Percentiles rank a stretch among this genome's conserved stretches.
Conservation (phyloP, 148 eudicot species). For the Heliamphora exappendiculata region DNA sequence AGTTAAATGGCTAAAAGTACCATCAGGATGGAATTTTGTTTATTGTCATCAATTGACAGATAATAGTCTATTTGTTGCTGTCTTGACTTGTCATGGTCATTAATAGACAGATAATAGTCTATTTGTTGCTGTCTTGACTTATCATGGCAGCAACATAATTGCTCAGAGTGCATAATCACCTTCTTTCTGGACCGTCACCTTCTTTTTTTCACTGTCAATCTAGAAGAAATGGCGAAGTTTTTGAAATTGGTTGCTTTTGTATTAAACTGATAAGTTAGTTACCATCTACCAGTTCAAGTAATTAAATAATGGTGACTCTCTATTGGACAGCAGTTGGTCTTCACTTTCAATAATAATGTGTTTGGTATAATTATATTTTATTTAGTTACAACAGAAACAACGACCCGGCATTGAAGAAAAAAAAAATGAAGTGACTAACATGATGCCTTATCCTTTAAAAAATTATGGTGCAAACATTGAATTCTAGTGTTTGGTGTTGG, state of each 20-base stretch:
- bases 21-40: not conserved
- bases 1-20: not conserved
- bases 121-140: not conserved
- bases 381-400: not conserved
- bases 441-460: not conserved
- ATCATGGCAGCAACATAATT: not conserved
- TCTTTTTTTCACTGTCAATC: not conserved
- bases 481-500: slow-evolving; percentile 11
- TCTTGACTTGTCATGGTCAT: not conserved
- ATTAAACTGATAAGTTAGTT: not conserved
- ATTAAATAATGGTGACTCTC: not conserved
- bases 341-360: not conserved
- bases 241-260: not conserved
- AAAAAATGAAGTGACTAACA: not conserved
- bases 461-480: not conserved
- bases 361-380: not conserved
- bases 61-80: not conserved
- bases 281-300: not conserved
- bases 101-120: not conserved
- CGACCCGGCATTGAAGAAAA: not conserved
- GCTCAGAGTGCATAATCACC: no score
- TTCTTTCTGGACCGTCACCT: not conserved
- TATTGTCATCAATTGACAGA: not conserved
- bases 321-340: not conserved
- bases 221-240: not conserved